Base-by-base conservation (phyloP, 345 rosid genomes). In the Dovyalis caffra region DNA sequence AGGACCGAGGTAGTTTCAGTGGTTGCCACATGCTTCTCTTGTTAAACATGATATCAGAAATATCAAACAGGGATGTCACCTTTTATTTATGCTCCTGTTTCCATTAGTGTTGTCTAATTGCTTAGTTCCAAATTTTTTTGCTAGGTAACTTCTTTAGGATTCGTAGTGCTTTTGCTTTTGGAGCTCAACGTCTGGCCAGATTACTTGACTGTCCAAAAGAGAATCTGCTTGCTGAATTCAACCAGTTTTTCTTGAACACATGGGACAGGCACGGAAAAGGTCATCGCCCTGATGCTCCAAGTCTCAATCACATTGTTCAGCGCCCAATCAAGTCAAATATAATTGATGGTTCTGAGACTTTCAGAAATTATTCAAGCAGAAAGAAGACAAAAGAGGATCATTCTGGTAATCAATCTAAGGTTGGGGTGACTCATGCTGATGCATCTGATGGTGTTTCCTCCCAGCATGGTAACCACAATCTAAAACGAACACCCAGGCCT, bases 221-320 rank as follows among this genome's bases (percentile, higher is more conserved):
- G 45, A 31, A 78, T 53, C 40, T 78, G 28, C 43, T 25, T 66
- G 12, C 21, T 71, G 84, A 81, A 62, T 31, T 77, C n/a, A 72
- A 78, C 64, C 74, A 43, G 53, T 75, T 82, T 69, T 82, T 82
- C 72, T n/a, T 32, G 64, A 74, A 78, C 32, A 71, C 82, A 15
- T 78, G 75, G 85, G 64, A 75, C 9, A 71, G 74, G 70, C 71
- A 62, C 75, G 71, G 79, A 35, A 74, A 47, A 23, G 71, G 81
- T 31, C 37, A 61, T 67, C 74, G 74, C n/a, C 76, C 71, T 23
- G 81, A 82, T 71, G 97, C 93, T 49, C 94, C 92, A 37, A 87
- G 82, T 72, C 81, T 69, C 81, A 92, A 88, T 58, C 74, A 86
- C 45, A 51, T 84, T 87, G 71, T 33, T 47, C 74, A 76, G 74